A percentile compares a stretch with the other conserved stretches of the same genome.
Conservation (phyloP, 2,329 filamentous ascomycete genomes). For the Mollisiaceae sp. region DNA sequence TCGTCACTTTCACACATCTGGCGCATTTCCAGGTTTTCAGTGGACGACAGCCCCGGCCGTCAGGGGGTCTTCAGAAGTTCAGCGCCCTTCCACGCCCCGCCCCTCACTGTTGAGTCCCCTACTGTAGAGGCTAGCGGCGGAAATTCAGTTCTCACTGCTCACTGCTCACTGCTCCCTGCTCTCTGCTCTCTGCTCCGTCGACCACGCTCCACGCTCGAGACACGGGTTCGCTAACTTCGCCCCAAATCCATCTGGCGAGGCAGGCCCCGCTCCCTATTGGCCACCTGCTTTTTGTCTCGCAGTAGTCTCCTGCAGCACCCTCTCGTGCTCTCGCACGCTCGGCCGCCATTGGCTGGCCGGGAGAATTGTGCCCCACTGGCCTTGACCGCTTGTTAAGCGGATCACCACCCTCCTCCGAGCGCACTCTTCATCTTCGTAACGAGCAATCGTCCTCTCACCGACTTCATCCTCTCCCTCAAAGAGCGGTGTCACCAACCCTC, state of each 20-base stretch:
- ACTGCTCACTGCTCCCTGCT: no score
- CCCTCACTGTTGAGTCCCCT: no score
- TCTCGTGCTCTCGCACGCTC: neutral
- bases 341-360: conserved; percentile 9
- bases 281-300: conserved; percentile 30
- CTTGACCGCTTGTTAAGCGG: conserved; percentile 4
- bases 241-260: conserved; percentile 14
- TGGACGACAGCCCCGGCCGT: conserved; percentile 1
- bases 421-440: conserved; percentile 32
- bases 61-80: no score
- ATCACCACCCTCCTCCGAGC: conserved; percentile 22
- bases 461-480: conserved; percentile 41
- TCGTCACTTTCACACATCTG: neutral
- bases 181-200: no score
- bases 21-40: conserved; percentile 7
- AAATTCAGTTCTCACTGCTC: no score
- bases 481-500: conserved; percentile 43
- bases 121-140: no score
- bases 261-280: conserved; percentile 25
- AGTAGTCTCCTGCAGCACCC: conserved; percentile 23
- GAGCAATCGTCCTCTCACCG: conserved; percentile 38
- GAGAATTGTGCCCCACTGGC: neutral
- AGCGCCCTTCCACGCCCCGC: no score
- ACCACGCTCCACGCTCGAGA: no score
- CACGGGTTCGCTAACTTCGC: neutral